A percentile compares a stretch with the other conserved stretches of the same genome.
Evolutionary conservation across 129 eudicot genomes (phyloP).

Genomic region (Chrysanthemum seticuspe): DNA sequence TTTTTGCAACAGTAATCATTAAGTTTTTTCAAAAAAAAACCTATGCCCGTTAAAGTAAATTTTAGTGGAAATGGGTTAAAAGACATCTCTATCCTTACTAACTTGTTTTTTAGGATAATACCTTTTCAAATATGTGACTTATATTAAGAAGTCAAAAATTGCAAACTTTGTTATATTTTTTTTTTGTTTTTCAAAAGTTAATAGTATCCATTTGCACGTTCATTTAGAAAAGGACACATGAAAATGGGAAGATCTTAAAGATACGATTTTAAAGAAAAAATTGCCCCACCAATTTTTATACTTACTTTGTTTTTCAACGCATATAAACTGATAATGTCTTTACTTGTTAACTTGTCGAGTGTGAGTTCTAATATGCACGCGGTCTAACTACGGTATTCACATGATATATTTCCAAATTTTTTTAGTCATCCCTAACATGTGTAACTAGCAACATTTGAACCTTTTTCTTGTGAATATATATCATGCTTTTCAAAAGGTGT

Average conservation of each 20-base stretch:
- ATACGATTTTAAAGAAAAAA: background rate
- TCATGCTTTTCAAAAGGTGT: too few species aligned
- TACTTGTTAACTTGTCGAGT: too few species aligned
- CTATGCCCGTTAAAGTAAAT: background rate
- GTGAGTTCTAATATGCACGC: too few species aligned
- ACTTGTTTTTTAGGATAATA: background rate
- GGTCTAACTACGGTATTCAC: too few species aligned
- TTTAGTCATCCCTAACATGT: too few species aligned
- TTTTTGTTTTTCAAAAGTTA: background rate
- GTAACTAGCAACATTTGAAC: too few species aligned
- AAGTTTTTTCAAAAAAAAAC: background rate
- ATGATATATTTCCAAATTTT: too few species aligned
- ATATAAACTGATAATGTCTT: too few species aligned
- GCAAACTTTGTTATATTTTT: background rate
- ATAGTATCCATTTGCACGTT: conserved; percentile 22
- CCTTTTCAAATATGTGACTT: too few species aligned
- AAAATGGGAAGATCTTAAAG: conserved; percentile 23
- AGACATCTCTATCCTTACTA: background rate
- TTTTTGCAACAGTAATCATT: conserved; percentile 3
- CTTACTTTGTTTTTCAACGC: too few species aligned
- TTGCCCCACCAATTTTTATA: background rate
- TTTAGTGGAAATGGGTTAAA: background rate
- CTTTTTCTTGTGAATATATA: too few species aligned
- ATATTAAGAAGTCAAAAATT: background rate
- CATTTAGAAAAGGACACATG: conserved; percentile 26